Evolutionary conservation across 257 asterid species (phyloP).

Genomic region (Solanum arcanum): DNA sequence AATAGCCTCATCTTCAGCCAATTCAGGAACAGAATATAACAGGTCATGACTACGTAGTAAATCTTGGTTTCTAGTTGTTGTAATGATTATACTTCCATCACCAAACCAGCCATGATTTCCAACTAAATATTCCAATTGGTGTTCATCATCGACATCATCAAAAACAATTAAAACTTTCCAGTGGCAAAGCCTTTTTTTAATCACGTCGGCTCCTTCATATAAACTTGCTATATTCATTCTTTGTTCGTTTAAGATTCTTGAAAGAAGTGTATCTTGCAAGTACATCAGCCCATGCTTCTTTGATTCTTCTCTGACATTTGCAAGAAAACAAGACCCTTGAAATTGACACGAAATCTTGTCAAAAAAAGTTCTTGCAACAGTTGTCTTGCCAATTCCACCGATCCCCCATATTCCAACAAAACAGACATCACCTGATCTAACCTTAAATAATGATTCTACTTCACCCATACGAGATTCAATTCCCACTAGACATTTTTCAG

Average conservation of each 20-base stretch:
- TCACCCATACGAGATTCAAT: background rate
- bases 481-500: background rate
- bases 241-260: background rate
- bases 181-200: background rate
- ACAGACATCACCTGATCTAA: background rate
- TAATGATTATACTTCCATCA: background rate
- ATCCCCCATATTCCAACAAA: background rate
- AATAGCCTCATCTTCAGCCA: background rate
- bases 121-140: background rate
- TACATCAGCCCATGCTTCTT: background rate
- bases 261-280: background rate
- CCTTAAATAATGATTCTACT: background rate
- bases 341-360: background rate
- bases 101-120: background rate
- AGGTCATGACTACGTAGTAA: background rate
- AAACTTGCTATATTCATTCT: background rate
- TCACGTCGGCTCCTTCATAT: background rate
- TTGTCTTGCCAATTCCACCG: conserved; percentile 2
- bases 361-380: background rate
- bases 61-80: background rate
- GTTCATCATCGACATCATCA: background rate
- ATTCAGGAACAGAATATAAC: background rate
- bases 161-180: background rate
- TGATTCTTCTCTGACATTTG: background rate
- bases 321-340: background rate